Evolutionary conservation across 2,329 filamentous ascomycete species (phyloP), one percentile per base, ranked within the genome.

Genomic region (Aspergillus pseudotamarii): DNA sequence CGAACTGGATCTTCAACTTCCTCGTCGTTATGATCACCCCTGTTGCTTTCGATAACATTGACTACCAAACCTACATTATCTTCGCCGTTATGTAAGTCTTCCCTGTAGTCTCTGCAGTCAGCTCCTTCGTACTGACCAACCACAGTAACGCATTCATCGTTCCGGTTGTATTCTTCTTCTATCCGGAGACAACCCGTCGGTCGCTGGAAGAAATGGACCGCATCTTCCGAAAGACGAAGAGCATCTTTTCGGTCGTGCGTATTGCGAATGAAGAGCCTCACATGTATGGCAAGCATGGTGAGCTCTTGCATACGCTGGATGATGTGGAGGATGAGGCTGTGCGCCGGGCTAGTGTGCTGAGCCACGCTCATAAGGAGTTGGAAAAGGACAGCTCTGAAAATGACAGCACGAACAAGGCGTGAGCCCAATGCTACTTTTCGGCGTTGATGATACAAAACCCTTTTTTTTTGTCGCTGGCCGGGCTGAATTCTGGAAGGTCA

Each of bases 161-260:
- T 21, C 85, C 85, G 0, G 80, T 82, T 9, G 82, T 85, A 55
- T 88, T 86, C 76, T 85, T 87, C 76, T 86, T 88, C 80, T 88
- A 86, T 72, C 86, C 86, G 0, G 86, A 88, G 70, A 88, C 86
- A 3, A 85, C 85, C 11, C 83, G 82, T 66, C 83, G 85, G 9
- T 86, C 82, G 16, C 80, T 91, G 36, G 89, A 91, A 75, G 89
- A 91, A 73, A 87, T 92, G 76, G 89, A 92, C 70, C 82, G 86
- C 62, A 88, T 91, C 67, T 89, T 90, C 80, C 81, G 81, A 72
- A 85, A 86, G 65, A 83, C 83, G 1, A 77, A 73, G 30, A 82
- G 77, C 26, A 73, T 83, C 57, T 84, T 86, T 65, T 72, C 80
- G 21, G 79, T 85, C 4, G 83, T 86, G 28, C 75, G 78, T 58